Percentiles rank a stretch among this genome's conserved stretches.
phyloP scores from a whole-genome alignment of 495 filamentous ascomycete species.

The Aspergillus sparsus region DNA sequence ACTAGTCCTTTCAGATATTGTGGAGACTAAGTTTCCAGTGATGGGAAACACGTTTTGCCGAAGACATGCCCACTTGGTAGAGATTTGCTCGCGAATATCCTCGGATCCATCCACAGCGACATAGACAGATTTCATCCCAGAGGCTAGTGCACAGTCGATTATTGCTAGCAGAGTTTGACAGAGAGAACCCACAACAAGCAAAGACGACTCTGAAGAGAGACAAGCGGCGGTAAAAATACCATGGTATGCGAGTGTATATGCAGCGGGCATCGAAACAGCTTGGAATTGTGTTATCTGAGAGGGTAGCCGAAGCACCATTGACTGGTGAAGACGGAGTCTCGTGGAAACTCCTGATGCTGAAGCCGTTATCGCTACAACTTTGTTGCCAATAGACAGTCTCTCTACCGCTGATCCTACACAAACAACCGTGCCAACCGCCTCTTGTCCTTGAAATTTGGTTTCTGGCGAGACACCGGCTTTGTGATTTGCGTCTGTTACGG shows the following conservation, averaged over 20 bases:
- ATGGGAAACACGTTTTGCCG: conserved; percentile 17
- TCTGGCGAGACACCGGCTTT: conserved; percentile 10
- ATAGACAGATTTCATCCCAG: conserved; percentile 19
- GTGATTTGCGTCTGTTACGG: conserved; percentile 20
- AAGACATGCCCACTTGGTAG: conserved; percentile 17
- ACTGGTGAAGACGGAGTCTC: background rate
- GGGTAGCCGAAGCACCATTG: conserved; percentile 1
- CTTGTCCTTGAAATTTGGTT: conserved; percentile 21
- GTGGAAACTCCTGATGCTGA: background rate
- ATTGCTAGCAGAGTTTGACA: conserved; percentile 25
- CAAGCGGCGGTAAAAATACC: conserved; percentile 21
- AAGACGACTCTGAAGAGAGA: conserved; percentile 16
- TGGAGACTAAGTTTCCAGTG: conserved; percentile 19
- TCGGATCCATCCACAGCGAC: conserved; percentile 23
- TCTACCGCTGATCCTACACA: conserved; percentile 14
- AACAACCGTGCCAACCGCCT: conserved; percentile 21
- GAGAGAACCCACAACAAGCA: conserved; percentile 24
- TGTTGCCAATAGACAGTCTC: conserved; percentile 23
- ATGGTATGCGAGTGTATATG: conserved; percentile 24
- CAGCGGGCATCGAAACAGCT: conserved; percentile 23
- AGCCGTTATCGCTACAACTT: conserved; percentile 9
- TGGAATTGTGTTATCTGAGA: conserved; percentile 15
- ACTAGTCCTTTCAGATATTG: conserved; percentile 22
- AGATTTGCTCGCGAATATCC: background rate
- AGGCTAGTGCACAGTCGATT: conserved; percentile 23